Base-by-base conservation (phyloP, 1,139 yeast genomes). In the Candida tetrigidarum region DNA sequence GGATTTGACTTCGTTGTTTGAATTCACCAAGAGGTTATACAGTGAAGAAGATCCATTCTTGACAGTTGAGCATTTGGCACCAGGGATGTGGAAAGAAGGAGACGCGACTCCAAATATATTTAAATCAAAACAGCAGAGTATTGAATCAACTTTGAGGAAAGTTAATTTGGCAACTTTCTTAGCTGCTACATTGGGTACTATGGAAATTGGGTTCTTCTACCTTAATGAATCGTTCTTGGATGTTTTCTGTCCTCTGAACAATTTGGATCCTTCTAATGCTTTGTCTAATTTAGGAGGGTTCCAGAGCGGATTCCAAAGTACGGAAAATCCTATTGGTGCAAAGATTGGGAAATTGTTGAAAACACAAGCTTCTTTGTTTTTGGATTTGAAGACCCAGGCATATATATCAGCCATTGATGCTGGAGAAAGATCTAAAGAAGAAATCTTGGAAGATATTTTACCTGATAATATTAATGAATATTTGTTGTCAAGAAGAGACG, bases 311-410 rank as follows among this genome's bases (percentile, higher is more conserved):
- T 62, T 71, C 50, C 59, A 61, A 56, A 54, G 69, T 47, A 57
- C 66, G 2, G 41, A 38, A n/a, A 29, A 30, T 16, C 18, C 45
- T 8, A 63, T 75, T 28, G 78, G 78, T 3, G 75, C 69, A 39
- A 59, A 57, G 36, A 72, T 74, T 12, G 80, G 81, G 1, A 84
- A 88, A 54, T 70, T 93, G 38, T 69, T 89, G 49, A 91, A 91
- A 61, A 82, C 87, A 5, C 96, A 88, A 54, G 91, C 96, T 0
- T 83, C 81, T 2, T 66, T 93, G 44, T 90, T 78, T 56, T 72
- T 93, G 43, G 97, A 93, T 56, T 74, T 93, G 59, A 93, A 93
- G 61, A 93, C 99, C 0, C 99, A 93, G 64, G 97, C 97, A 0
- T 93, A 84, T 58, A 91, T 93, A 20, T 85, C 97, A 0, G 96